Base-by-base conservation (phyloP, 1,139 yeast genomes). In the Kodamaea arcana region DNA sequence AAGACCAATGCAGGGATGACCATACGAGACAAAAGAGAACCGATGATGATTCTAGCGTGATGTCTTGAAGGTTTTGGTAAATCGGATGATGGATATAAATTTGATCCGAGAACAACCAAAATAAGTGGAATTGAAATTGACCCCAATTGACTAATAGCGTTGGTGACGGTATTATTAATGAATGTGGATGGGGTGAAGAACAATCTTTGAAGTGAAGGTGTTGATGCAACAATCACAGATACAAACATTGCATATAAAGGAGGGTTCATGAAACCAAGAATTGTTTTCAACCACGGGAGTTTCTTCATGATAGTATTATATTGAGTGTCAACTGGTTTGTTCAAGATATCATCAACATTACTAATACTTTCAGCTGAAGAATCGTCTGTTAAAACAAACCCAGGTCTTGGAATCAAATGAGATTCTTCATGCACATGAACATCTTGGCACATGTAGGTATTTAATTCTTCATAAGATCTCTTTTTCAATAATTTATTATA, bases 181-280 rank as follows among this genome's bases (percentile, higher is more conserved):
- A 92, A 88, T n/a, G 42, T 30, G n/a, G 36, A 60, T 15, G 60
- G 52, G 34, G 75, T 77, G 58, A 83, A 90, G 44, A 90, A 75
- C 37, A 75, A 71, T 32, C 69, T 62, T 51, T 86, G 86, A 20
- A 90, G 55, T 2, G 71, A 64, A 3, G 94, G 87, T 13, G 86
- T 69, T 1, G 94, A 77, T 1, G 97, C 98, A 36, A 92, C 90
- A 17, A 85, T 43, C 14, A 92, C 79, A 8, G 97, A 81, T 1
- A 82, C 60, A 17, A 86, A 58, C 97, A 92, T 92, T 10, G 97
- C 82, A 71, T 88, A 92, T 43, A 92, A 67, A 8, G 98, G 98
- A 9, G 97, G 97, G 58, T 92, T 92, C 95, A 92, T 87, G 49
- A 79, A 79, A 24, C 57, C 50, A 36, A 70, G 45, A 33, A 76